Percentiles rank a stretch among this genome's conserved stretches.
Conservation (phyloP, 1,284 basidiomycete species). For the Sanghuangporus sanghuang region DNA sequence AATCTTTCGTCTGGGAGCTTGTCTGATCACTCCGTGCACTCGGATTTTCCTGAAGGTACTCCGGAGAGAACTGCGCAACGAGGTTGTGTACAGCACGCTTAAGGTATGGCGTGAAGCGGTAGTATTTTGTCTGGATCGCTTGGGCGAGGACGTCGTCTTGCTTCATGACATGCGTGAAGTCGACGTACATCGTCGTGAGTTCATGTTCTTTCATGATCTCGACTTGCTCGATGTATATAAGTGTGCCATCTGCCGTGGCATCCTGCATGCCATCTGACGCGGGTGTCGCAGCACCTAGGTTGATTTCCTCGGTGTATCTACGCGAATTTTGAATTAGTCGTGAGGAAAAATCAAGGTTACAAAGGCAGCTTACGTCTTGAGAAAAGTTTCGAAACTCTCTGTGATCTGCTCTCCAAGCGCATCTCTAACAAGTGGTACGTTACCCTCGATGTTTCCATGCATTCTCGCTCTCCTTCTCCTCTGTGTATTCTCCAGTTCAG, state of each 20-base stretch:
- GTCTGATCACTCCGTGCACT: conserved; percentile 73
- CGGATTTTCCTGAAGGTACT: conserved; percentile 91
- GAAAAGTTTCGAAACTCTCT: conserved; percentile 85
- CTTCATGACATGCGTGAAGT: conserved; percentile 87
- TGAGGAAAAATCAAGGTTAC: not conserved
- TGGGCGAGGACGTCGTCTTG: conserved; percentile 89
- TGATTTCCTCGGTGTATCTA: conserved; percentile 81
- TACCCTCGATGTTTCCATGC: conserved; percentile 47
- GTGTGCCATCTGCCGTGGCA: conserved; percentile 54
- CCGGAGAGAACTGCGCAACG: conserved; percentile 83
- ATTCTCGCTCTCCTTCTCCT: conserved; percentile 43
- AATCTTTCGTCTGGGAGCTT: conserved; percentile 90
- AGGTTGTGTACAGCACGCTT: conserved; percentile 87
- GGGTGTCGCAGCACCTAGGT: conserved; percentile 64
- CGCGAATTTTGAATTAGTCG: conserved; percentile 3
- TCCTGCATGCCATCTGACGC: conserved; percentile 59
- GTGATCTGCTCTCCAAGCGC: conserved; percentile 90
- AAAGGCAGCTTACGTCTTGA: conserved; percentile 69
- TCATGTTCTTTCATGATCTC: conserved; percentile 91
- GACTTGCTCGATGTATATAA: conserved; percentile 88
- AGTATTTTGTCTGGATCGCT: conserved; percentile 93
- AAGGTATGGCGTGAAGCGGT: conserved; percentile 93
- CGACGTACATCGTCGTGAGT: conserved; percentile 93
- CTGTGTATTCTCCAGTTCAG: conserved; percentile 32
- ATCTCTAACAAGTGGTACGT: conserved; percentile 86